A percentile compares a stretch with the other conserved stretches of the same genome.
Conservation (phyloP, 2,329 filamentous ascomycete genomes). For the Dactylellina cionopaga region DNA sequence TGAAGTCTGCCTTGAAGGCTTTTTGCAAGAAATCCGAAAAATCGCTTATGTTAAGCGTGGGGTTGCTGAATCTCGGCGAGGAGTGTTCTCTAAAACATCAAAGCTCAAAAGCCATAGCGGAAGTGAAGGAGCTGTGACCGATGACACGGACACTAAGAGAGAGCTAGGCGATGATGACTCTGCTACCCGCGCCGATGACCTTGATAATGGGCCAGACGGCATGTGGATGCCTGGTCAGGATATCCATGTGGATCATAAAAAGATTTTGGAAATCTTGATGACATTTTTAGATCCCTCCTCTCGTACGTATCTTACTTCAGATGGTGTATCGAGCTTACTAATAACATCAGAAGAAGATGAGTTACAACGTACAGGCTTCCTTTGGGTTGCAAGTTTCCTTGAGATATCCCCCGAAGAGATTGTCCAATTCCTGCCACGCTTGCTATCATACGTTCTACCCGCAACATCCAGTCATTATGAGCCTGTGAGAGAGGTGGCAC, state of each 20-base stretch:
- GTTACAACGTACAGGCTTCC: conserved; percentile 85
- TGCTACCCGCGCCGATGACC: conserved; percentile 67
- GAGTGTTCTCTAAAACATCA: conserved; percentile 72
- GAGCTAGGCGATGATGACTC: conserved; percentile 70
- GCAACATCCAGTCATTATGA: conserved; percentile 93
- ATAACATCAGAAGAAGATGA: conserved; percentile 75
- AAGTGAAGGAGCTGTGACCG: conserved; percentile 68
- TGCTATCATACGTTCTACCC: conserved; percentile 89
- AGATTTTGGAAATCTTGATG: conserved; percentile 90
- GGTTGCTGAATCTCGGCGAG: conserved; percentile 84
- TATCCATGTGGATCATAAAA: conserved; percentile 90
- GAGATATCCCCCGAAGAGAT: conserved; percentile 98
- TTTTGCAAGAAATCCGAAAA: conserved; percentile 91
- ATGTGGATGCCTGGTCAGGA: conserved; percentile 99
- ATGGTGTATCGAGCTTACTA: conserved; percentile 17
- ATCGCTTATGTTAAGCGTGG: conserved; percentile 93
- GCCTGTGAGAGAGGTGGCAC: conserved; percentile 85
- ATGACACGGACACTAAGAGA: conserved; percentile 56
- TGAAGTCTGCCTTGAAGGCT: conserved; percentile 86
- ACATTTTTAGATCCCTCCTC: conserved; percentile 81
- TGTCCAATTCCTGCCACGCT: conserved; percentile 89
- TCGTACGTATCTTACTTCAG: conserved; percentile 65
- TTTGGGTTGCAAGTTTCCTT: conserved; percentile 96
- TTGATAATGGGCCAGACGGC: conserved; percentile 76
- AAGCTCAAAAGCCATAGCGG: conserved; percentile 77